Base-by-base conservation (phyloP, 116 monocot genomes). In the Zostera marina region DNA sequence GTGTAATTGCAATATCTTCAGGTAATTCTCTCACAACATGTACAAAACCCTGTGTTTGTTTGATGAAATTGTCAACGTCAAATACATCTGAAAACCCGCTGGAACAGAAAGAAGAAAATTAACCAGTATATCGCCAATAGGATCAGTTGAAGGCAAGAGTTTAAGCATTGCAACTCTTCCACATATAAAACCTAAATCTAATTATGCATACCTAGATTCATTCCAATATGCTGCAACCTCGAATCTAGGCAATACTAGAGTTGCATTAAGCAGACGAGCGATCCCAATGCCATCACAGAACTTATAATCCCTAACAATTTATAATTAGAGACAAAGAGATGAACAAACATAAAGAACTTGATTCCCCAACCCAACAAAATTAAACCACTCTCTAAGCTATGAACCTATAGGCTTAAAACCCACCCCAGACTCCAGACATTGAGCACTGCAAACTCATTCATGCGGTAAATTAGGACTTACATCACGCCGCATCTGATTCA, bases 221-320 rank as follows among this genome's bases (percentile, higher is more conserved):
- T 94, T 94, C 94, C 94, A 94, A 44, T 94, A 94, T 2, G 88
- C 84, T n/a, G 94, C 88, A n/a, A 75, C 94, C 66, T 94, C 81
- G 63, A 94, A 88, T 56, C 82, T 94, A 1, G 88, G 93, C 68
- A 94, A 63, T 1, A 94, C 75, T 38, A 94, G 55, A 25, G 88
- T 94, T 14, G 94, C 84, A 65, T 94, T 94, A 23, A 94, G 62
- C n/a, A 94, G 43, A 19, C 94, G 84, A 48, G 88, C 88, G 45
- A 94, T 84, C 70, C 88, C 94, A 53, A 88, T 70, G 44, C 88
- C 94, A 68, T 88, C 94, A 58, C 94, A 94, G 25, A 94, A 76
- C 94, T 94, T 16, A 9, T 55, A 44, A 22, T 20, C 56, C 56
- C 23, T 32, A 32, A 32, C 32, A 32, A 32, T 32, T 32, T 5